Conservation (phyloP, 495 filamentous ascomycete species). For the Penicillium coprophilum region DNA sequence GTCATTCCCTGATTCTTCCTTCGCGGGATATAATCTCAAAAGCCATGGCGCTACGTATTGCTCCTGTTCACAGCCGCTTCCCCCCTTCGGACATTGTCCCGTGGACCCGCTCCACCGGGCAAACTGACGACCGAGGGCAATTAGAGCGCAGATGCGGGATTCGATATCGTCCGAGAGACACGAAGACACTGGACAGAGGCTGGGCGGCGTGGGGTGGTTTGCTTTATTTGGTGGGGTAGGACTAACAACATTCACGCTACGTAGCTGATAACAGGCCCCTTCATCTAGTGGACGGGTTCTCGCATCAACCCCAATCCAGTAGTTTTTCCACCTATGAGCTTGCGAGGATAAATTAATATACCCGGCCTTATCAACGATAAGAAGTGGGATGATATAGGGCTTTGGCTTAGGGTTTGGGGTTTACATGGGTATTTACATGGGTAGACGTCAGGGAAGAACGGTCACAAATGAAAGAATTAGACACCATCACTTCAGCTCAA, state of each 20-base stretch:
- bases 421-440: background rate
- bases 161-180: conserved; percentile 14
- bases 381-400: conserved; percentile 10
- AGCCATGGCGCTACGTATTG: background rate
- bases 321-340: conserved; percentile 13
- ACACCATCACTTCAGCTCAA: too few relatives aligned
- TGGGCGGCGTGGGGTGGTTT: conserved; percentile 7
- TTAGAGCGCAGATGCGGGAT: background rate
- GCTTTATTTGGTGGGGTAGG: background rate
- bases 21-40: conserved; percentile 4
- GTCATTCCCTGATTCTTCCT: background rate
- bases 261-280: background rate
- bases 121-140: conserved; percentile 3
- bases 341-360: background rate
- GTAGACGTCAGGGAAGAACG: too few relatives aligned
- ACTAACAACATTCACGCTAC: background rate
- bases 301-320: conserved; percentile 19
- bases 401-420: conserved; percentile 12
- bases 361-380: conserved; percentile 15
- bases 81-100: conserved; percentile 13
- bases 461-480: too few relatives aligned
- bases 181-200: background rate
- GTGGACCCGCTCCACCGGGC: conserved; percentile 7
- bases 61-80: background rate
- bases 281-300: background rate